Base-by-base conservation (phyloP, 176 grass and related monocot genomes). In the Musa beccarii region DNA sequence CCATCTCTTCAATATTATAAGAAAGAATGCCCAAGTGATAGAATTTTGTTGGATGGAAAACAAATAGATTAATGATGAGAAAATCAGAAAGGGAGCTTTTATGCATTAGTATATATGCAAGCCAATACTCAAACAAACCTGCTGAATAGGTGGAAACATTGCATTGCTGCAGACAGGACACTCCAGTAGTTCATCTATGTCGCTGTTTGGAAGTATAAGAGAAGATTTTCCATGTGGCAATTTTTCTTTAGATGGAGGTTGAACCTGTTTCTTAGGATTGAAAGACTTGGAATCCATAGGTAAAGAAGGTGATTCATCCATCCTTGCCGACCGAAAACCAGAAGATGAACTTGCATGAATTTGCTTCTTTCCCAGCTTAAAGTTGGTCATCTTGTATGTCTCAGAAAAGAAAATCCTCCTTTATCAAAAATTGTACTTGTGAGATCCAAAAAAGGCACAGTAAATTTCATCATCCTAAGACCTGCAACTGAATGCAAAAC, bases 131-230 rank as follows among this genome's bases (percentile, higher is more conserved):
- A 8, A 43, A 53, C 78, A 29, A 25, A 80, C 78, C 78, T 80
- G 78, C 34, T 80, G 78, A 28, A 80, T 80, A 64, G 78, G 78
- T 80, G 78, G 78, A 80, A 80, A 73, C 78, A 80, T 80, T 26
- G 56, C 20, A 52, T 72, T 80, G 19, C 56, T 80, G 78, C 78
- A 80, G 10, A 80, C 57, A 51, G 68, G 49, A 21, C 78, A 80
- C 56, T 80, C 78, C 9, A 80, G 24, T 26, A 80, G 20, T 73
- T 57, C 66, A 62, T 80, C 78, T 17, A 80, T 73, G 43, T 73
- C 57, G 34, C 43, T 53, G 78, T 73, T 73, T 53, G 49, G 55
- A 64, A 73, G 56, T 29, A 63, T 7, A 65, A 63, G 10, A 53
- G 78, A n/a, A 49, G 59, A 63, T 63, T 80, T 72, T 62, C 57